Evolutionary conservation across 192 early-diverging fungal species (phyloP), one percentile per base, ranked within the genome.

Genomic region (Dissophora ornata): DNA sequence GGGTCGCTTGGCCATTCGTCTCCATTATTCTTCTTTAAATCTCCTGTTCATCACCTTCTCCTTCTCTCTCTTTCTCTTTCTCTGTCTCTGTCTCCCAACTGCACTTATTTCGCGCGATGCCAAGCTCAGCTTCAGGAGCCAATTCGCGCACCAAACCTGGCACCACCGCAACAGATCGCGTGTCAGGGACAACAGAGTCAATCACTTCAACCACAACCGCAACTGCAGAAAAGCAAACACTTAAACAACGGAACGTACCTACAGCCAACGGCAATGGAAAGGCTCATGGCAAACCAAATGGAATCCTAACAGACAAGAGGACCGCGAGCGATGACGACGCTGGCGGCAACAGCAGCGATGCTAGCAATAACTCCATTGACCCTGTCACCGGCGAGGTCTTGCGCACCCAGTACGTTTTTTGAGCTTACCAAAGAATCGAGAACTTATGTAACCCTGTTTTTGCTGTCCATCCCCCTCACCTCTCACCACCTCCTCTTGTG

Each of bases 201-300:
- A 18, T 28, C 26, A 61, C 45, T 11, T 33, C 58, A 30, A 61
- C 57, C 1, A 46, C 59, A 21, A 74, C 70, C 32, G 24, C 59
- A 33, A 57, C 54, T 33, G 45, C 33, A 2, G 62, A 40, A 16
- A 63, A 64, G 32, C 38, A 38, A 44, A 12, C 70, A 38, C n/a
- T 55, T 15, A 74, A 36, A 3, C 49, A 67, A 19, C 21, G 52
- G 8, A 53, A n/a, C 25, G 16, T 19, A 16, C 21, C 48, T 41
- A 28, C 44, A 25, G 34, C n/a, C n/a, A 52, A 52, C 42, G 62
- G 30, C 28, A 42, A 73, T 36, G 47, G 30, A 8, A 51, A 29
- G 4, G 1, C 45, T 11, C 62, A 57, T 25, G 47, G 44, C 26
- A 56, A 52, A 26, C 8, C 28, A 15, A 74, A 59, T 16, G 70